These are phyloP conservation scores for Brettanomyces sp. DNA, from an alignment of 805 yeast genomes.

Conservation along the genomic window DNA sequence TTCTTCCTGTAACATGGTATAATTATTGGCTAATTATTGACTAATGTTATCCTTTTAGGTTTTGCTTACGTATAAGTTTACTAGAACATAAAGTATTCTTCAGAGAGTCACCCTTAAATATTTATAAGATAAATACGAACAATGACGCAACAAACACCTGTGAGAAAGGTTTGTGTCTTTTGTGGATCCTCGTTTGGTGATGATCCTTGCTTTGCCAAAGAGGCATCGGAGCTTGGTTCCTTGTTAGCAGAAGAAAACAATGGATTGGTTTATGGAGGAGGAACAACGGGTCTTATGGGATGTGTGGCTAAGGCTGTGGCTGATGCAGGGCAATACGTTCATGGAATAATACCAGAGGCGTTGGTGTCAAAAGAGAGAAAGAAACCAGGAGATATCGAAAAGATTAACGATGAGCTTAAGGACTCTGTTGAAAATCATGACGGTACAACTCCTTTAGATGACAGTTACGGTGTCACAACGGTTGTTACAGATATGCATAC, in stretches of 20 bases:
- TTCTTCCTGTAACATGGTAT: no score
- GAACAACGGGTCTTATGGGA: slow-evolving; percentile 81
- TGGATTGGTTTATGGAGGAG: slow-evolving; percentile 86
- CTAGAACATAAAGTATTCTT: no score
- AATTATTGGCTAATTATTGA: no score
- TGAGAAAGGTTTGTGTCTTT: slow-evolving; percentile 57
- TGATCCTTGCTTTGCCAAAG: slow-evolving; percentile 35
- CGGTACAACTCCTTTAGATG: slow-evolving; percentile 57
- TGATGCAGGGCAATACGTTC: slow-evolving; percentile 55
- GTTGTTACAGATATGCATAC: slow-evolving; percentile 86
- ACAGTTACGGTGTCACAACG: slow-evolving; percentile 66
- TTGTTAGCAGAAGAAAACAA: slow-evolving; percentile 48
- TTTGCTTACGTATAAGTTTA: no score
- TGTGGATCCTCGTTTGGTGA: slow-evolving; percentile 79
- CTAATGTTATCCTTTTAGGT: no score
- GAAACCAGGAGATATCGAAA: slow-evolving; percentile 27
- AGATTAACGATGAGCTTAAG: slow-evolving; percentile 39
- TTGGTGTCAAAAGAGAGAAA: slow-evolving; percentile 63
- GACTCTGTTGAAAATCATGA: slow-evolving; percentile 50
- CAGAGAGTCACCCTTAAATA: no score
- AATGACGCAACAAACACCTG: no score
- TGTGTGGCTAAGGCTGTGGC: slow-evolving; percentile 58
- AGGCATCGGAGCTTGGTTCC: slow-evolving; percentile 54
- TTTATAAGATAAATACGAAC: no score
- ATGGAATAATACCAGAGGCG: slow-evolving; percentile 83